Percentiles rank a stretch among this genome's conserved stretches.
These are phyloP conservation scores for Arthrobotrys conoides DNA, from an alignment of 2,329 filamentous ascomycete genomes.

Conservation along the genomic window DNA sequence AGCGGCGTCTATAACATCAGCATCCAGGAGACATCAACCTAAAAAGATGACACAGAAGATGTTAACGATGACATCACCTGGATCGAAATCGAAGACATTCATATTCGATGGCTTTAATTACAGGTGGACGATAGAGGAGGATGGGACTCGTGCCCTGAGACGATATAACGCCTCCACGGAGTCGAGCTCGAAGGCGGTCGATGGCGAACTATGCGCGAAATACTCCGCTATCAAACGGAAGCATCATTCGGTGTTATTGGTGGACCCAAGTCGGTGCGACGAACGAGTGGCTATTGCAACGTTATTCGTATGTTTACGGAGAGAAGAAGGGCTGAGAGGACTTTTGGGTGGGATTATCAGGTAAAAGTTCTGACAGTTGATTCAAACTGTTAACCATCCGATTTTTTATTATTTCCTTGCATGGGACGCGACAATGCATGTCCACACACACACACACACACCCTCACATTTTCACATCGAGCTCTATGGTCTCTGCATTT, in stretches of 20 bases:
- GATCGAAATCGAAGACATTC: constrained; percentile 36
- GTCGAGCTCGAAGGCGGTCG: constrained; percentile 28
- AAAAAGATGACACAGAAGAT: constrained; percentile 59
- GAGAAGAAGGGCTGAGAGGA: constrained; percentile 54
- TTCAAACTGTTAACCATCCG: background rate
- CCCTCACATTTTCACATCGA: background rate
- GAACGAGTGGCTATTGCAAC: constrained; percentile 58
- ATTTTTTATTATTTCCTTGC: background rate
- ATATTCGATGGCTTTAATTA: constrained; percentile 47
- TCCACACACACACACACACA: background rate
- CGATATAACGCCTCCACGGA: constrained; percentile 38
- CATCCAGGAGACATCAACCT: constrained; percentile 39
- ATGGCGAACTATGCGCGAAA: constrained; percentile 53
- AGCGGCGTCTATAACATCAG: constrained; percentile 41
- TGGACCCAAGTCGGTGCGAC: constrained; percentile 57
- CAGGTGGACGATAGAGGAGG: constrained; percentile 54
- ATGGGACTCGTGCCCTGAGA: constrained; percentile 39
- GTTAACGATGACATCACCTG: constrained; percentile 57
- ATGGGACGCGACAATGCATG: constrained; percentile 3
- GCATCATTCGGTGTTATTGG: constrained; percentile 42
- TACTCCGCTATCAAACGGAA: constrained; percentile 57
- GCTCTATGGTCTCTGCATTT: background rate
- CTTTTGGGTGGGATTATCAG: constrained; percentile 53
- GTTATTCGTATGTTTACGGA: constrained; percentile 46
- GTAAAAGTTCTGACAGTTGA: background rate